Base-by-base conservation (phyloP, 2,329 filamentous ascomycete genomes). In the Mycocentrospora acerina region DNA sequence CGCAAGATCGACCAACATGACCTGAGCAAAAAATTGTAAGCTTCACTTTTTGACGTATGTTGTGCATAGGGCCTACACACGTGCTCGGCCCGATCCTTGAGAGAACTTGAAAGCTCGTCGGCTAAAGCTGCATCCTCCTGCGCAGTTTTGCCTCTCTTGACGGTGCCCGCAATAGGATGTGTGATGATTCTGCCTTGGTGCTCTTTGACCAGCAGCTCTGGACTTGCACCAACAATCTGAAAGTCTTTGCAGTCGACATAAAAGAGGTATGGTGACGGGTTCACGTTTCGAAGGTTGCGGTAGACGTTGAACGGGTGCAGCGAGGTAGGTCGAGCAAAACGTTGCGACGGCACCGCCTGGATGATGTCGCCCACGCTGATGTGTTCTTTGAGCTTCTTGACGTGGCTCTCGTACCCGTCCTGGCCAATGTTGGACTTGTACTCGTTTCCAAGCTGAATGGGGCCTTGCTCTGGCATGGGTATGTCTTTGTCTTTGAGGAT, bases 271-370 rank as follows among this genome's bases (percentile, higher is more conserved):
- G 93, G 93, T 7, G 90, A 95, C 0, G 93, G 93, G 66, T 98
- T 98, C 60, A 97, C 88, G n/a, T 89, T 95, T 47, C 93, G 88
- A 25, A 98, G 79, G 66, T 95, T 89, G 37, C 91, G 83, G 76
- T 97, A 98, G 59, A 98, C 88, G 74, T 97, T 98, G 78, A 97
- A 98, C 0, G 93, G 91, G 68, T 98, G 93, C 29, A 98, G 76
- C 39, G 81, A 83, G 3, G 93, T 98, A 11, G 90, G 90, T 18
- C 91, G 81, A 7, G 90, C 85, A 62, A 97, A 88, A 35, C 93
- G 83, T 71, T 98, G 93, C 28, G 90, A 96, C 2, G 93, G 93
- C 12, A 98, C 93, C 1, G 90, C 89, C 68, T 98, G 93, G 71
- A 98, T 97, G 64, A 98, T 97, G 73, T 97, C 90, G 54, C 93